Conservation (phyloP, 768 basidiomycete species). For the Boletus rubropictus region DNA sequence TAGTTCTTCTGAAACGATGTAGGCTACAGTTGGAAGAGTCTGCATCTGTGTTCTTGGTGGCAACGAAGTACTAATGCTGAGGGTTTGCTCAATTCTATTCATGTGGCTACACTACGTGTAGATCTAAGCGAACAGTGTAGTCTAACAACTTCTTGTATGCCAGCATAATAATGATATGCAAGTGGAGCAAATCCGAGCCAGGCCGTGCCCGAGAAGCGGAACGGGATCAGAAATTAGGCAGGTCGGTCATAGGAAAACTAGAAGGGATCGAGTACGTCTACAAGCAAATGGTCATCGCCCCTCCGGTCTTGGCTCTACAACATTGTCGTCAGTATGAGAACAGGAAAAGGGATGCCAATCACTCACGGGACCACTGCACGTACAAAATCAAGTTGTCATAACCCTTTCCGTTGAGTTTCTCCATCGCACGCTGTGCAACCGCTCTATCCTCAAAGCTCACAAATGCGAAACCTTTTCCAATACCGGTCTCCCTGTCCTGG, state of each 20-base stretch:
- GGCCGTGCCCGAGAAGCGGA: background rate
- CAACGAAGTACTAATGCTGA: too few species aligned
- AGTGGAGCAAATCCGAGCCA: too few species aligned
- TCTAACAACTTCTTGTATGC: too few species aligned
- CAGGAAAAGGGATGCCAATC: background rate
- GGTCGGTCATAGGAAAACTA: background rate
- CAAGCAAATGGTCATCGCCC: constrained; percentile 23
- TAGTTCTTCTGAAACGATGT: constrained; percentile 55
- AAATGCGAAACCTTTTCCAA: constrained; percentile 95
- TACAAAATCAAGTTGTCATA: constrained; percentile 87
- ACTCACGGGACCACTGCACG: constrained; percentile 62
- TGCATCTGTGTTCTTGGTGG: constrained; percentile 3
- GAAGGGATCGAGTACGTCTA: constrained; percentile 7
- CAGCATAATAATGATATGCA: too few species aligned
- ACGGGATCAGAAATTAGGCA: background rate
- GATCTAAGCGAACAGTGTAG: too few species aligned
- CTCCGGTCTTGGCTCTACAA: constrained; percentile 41
- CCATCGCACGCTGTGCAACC: constrained; percentile 80
- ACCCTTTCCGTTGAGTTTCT: constrained; percentile 86
- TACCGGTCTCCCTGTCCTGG: constrained; percentile 87
- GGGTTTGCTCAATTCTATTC: too few species aligned
- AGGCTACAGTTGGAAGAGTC: constrained; percentile 30
- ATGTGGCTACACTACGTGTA: too few species aligned
- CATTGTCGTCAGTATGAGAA: background rate
- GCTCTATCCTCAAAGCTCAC: constrained; percentile 87